Evolutionary conservation across 495 filamentous ascomycete species (phyloP).

Genomic region (Hyphodiscus hymeniophilus): DNA sequence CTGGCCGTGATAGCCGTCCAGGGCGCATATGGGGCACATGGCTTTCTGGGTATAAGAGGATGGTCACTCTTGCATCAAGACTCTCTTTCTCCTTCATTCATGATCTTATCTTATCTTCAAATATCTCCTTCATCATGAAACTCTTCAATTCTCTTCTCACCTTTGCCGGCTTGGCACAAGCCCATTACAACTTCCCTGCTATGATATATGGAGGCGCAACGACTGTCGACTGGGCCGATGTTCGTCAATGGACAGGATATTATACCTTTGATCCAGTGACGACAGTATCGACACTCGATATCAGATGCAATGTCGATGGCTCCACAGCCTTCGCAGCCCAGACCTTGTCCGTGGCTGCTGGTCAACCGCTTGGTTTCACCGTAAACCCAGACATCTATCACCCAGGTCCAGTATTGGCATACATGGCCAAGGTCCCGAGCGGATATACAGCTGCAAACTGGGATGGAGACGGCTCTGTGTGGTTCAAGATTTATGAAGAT

Average conservation of each 20-base stretch:
- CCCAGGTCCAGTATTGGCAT: conserved; percentile 49
- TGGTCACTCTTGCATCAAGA: not conserved
- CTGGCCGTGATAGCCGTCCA: not conserved
- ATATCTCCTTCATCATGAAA: conserved; percentile 6
- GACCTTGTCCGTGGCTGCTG: conserved; percentile 37
- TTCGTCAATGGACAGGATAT: conserved; percentile 26
- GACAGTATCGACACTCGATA: conserved; percentile 40
- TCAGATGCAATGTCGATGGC: conserved; percentile 50
- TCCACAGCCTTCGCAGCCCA: conserved; percentile 31
- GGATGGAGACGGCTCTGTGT: conserved; percentile 45
- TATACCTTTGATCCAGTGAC: conserved; percentile 32
- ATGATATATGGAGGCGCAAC: conserved; percentile 4
- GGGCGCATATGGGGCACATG: not conserved
- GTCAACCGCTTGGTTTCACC: conserved; percentile 41
- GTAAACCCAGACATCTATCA: conserved; percentile 49
- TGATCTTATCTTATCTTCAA: not conserved
- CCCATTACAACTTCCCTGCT: conserved; percentile 15
- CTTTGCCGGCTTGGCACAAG: conserved; percentile 2
- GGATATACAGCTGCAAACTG: conserved; percentile 33
- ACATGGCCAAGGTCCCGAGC: conserved; percentile 46
- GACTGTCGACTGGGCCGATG: conserved; percentile 19
- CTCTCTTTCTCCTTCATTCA: not conserved
- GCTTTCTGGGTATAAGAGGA: not conserved
- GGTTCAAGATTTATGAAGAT: conserved; percentile 45
- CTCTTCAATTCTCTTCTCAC: conserved; percentile 1